Conservation (phyloP, 371 early-diverging fungal species). For the Nematocida major region DNA sequence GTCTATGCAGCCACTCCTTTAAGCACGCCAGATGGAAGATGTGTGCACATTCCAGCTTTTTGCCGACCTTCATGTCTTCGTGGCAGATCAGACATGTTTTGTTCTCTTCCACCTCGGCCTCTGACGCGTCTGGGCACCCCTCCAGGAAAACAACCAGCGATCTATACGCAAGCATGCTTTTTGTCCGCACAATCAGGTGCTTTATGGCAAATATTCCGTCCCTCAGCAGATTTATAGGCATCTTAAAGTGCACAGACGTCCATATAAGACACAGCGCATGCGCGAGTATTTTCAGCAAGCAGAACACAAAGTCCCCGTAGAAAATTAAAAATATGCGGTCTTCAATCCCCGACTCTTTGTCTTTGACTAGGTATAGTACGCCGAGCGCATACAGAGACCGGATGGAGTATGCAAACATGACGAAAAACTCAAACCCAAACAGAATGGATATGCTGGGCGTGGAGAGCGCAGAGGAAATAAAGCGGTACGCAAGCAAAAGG, state of each 20-base stretch:
- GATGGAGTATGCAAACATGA: conserved; percentile 41
- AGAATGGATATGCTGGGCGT: conserved; percentile 46
- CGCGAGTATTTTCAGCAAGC: conserved; percentile 29
- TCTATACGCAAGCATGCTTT: conserved; percentile 39
- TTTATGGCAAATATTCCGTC: conserved; percentile 45
- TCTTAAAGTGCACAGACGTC: conserved; percentile 49
- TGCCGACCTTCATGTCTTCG: conserved; percentile 65
- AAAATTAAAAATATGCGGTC: conserved; percentile 44
- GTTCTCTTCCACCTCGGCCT: not conserved
- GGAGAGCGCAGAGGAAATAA: not conserved
- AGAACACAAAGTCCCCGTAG: conserved; percentile 52
- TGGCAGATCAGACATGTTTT: conserved; percentile 62
- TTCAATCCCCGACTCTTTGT: not conserved
- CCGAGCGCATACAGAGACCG: conserved; percentile 29
- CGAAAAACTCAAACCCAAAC: conserved; percentile 59
- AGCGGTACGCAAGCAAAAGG: not conserved
- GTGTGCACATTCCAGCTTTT: conserved; percentile 87
- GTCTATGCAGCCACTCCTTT: conserved; percentile 89
- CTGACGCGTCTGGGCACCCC: conserved; percentile 36
- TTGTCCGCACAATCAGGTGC: conserved; percentile 44
- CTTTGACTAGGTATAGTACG: not conserved
- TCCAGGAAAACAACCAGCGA: conserved; percentile 52
- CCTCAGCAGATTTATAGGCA: conserved; percentile 58
- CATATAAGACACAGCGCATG: conserved; percentile 54
- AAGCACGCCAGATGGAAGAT: conserved; percentile 91